Evolutionary conservation across 164 flowering plant genomes (phyloP), one percentile per base, ranked within the genome.

Genomic region (Aristolochia californica): DNA sequence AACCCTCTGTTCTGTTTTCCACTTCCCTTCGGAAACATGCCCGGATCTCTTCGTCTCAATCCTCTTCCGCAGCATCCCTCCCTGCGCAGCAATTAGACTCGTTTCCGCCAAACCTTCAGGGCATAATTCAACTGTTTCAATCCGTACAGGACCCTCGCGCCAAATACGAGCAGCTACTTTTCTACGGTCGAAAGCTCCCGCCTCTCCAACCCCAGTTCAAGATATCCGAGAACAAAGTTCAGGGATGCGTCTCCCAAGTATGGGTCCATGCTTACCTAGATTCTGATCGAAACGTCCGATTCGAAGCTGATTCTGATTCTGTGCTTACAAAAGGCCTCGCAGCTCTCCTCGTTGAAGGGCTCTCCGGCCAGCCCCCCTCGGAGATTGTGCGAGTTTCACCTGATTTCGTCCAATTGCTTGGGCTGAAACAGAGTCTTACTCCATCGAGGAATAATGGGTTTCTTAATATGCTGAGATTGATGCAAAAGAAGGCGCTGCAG

Each of bases 401-500:
- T 2, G 95, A 87, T 74, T 93, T 89, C 47, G 80, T 70, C 12
- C 72, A 74, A 53, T 75, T 81, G 62, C 77, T 93, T 11, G 99
- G 99, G 52, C 72, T 93, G 40, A 80, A 83, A 49, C 99, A 89
- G 88, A 85, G 87, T 53, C 67, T 93, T 27, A 85, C 94, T 0
- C 94, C 98, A 45, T 83, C 91, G 5, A 77, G 97, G 78, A 89
- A 89, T 72, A 93, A 93, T 70, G 99, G 97, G 65, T 93, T 93
- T 60, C 67, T 89, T 57, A 89, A 89, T 68, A 89, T 89, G 97
- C 69, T 93, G 72, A 85, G 69, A 70, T 55, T 93, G 70, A 93
- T 93, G 97, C 94, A 93, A 70, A 80, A 70, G 70, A 89, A 89
- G 70, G 99, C 97, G 11, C 57, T 83, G 53, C 62, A 70, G 61